These are phyloP conservation scores for Malus hybrid DNA, from an alignment of 331 rosid genomes.

Conservation along the genomic window DNA sequence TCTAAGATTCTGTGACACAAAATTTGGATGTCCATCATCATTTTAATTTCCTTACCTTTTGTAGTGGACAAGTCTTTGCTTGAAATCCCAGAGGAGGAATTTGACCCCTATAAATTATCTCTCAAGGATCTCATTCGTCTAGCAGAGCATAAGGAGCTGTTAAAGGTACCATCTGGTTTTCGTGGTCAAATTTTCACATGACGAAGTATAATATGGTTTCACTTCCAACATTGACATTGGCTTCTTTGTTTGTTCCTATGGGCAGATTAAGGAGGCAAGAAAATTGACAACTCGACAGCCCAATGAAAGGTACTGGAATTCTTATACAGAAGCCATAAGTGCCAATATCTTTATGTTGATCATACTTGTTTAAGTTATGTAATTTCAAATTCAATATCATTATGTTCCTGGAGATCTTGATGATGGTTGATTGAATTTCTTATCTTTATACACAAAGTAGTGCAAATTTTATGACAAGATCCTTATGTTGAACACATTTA, in stretches of 20 bases:
- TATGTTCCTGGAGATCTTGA: neutral
- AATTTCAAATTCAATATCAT: neutral
- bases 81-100: constrained; percentile 67
- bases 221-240: neutral
- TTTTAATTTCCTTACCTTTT: constrained; percentile 21
- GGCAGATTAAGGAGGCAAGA: constrained; percentile 68
- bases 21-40: neutral
- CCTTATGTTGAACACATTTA: neutral
- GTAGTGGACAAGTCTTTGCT: constrained; percentile 73
- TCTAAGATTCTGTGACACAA: neutral
- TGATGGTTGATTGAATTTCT: neutral
- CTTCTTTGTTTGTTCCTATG: neutral
- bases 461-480: neutral
- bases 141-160: constrained; percentile 61
- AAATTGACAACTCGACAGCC: constrained; percentile 26
- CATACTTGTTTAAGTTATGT: neutral
- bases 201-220: neutral
- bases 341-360: neutral
- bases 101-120: constrained; percentile 45
- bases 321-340: neutral
- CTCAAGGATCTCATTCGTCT: constrained; percentile 66
- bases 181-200: neutral
- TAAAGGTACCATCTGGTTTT: constrained; percentile 34
- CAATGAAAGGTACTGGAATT: constrained; percentile 47
- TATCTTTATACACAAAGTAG: neutral